Percentiles rank a stretch among this genome's conserved stretches.
These are phyloP conservation scores for Fusarium sp. DNA, from an alignment of 2,329 filamentous ascomycete genomes.

Conservation along the genomic window DNA sequence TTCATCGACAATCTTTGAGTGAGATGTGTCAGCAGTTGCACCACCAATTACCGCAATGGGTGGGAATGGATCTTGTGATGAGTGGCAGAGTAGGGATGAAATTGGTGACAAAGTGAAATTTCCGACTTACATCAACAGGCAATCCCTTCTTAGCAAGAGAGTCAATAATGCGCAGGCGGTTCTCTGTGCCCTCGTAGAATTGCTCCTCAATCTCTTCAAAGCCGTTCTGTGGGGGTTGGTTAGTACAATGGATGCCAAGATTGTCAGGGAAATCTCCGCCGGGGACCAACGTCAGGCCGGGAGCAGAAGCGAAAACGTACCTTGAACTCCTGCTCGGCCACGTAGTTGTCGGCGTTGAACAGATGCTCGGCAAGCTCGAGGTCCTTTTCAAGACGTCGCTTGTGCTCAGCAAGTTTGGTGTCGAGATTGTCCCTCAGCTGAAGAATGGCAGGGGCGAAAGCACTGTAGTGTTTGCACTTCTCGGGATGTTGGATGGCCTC, in stretches of 20 bases:
- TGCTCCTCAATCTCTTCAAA: constrained; percentile 54
- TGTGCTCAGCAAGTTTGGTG: constrained; percentile 47
- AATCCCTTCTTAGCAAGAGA: constrained; percentile 57
- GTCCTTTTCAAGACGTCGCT: constrained; percentile 50
- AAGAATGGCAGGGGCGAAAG: constrained; percentile 63
- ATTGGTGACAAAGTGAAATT: constrained; percentile 4
- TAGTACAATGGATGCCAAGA: constrained; percentile 30
- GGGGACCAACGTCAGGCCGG: constrained; percentile 28
- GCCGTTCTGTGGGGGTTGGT: constrained; percentile 49
- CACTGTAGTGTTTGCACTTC: constrained; percentile 64
- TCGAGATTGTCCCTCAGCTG: constrained; percentile 58
- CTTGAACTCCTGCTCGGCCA: constrained; percentile 51
- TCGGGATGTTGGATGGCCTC: constrained; percentile 66
- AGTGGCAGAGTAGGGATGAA: constrained; percentile 18
- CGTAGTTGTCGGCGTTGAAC: constrained; percentile 49
- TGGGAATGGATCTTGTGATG: constrained; percentile 37
- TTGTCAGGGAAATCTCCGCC: constrained; percentile 39
- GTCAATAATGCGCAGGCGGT: constrained; percentile 59
- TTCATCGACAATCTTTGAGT: constrained; percentile 56
- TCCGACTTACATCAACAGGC: constrained; percentile 61
- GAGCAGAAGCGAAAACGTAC: constrained; percentile 50
- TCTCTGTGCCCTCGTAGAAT: constrained; percentile 60
- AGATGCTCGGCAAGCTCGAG: constrained; percentile 54
- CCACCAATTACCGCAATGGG: constrained; percentile 16
- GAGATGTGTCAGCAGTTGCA: constrained; percentile 33